Evolutionary conservation across 2,329 filamentous ascomycete genomes (phyloP).

Genomic region (Talaromyces sp.): DNA sequence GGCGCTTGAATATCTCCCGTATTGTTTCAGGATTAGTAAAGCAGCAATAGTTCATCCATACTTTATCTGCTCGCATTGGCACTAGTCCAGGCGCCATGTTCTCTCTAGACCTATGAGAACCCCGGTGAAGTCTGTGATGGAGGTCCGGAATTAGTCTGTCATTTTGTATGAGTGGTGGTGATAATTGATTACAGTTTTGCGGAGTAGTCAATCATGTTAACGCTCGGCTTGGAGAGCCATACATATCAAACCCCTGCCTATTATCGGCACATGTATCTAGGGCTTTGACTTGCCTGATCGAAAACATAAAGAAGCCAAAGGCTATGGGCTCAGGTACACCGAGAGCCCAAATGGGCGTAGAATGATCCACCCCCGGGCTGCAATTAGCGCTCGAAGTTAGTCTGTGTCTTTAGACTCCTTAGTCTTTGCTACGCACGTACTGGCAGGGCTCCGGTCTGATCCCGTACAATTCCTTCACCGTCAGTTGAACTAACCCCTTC

Average conservation of each 20-base stretch:
- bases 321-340: constrained; percentile 5
- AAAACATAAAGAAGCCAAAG: background rate
- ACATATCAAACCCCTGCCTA: constrained; percentile 4
- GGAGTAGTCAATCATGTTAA: background rate
- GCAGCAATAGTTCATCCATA: background rate
- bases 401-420: background rate
- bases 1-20: background rate
- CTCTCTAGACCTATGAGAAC: background rate
- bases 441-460: background rate
- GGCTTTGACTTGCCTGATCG: constrained; percentile 2
- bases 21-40: constrained; percentile 1
- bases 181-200: constrained; percentile 4
- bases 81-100: background rate
- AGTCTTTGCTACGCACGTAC: background rate
- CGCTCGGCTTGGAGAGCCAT: constrained; percentile 1
- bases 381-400: background rate
- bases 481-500: background rate
- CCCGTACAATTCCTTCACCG: background rate
- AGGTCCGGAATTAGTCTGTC: background rate
- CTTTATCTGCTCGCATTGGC: background rate
- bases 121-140: background rate
- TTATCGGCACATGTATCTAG: constrained; percentile 3
- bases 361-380: constrained; percentile 11
- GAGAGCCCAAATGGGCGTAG: constrained; percentile 10
- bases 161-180: background rate